Conservation (phyloP, 257 asterid species). For the Lantana camara region DNA sequence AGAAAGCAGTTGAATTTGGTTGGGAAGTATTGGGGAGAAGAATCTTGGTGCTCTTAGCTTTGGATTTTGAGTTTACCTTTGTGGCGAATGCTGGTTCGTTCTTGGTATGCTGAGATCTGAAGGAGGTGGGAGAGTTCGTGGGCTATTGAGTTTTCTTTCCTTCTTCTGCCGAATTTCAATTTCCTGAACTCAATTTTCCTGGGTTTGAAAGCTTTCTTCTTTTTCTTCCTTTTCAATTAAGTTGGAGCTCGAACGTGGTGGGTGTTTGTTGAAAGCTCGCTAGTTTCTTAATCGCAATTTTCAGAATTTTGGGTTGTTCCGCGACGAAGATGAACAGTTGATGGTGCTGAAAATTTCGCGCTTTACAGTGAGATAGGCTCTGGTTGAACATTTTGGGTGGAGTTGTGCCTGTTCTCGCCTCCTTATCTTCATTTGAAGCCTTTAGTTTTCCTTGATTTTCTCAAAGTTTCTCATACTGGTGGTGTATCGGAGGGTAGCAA, state of each 20-base stretch:
- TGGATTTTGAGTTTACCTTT: too few species aligned
- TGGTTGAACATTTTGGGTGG: constrained; percentile 40
- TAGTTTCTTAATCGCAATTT: constrained; percentile 28
- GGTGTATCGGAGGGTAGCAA: constrained; percentile 31
- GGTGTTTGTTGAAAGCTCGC: constrained; percentile 16
- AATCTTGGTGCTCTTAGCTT: constrained; percentile 22
- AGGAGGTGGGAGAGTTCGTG: constrained; percentile 12
- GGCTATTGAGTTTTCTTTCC: neutral
- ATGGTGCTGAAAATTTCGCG: constrained; percentile 43
- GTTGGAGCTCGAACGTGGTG: constrained; percentile 21
- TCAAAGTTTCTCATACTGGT: constrained; percentile 18
- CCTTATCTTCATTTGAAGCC: constrained; percentile 29
- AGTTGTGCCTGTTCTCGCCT: neutral
- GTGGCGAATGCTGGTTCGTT: constrained; percentile 9
- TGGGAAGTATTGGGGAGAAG: neutral
- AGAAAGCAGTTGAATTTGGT: constrained; percentile 15
- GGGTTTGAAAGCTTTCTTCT: neutral
- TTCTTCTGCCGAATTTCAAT: neutral
- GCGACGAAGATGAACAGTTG: constrained; percentile 34
- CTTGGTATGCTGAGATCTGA: constrained; percentile 46
- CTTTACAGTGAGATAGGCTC: constrained; percentile 43
- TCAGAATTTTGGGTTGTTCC: constrained; percentile 24
- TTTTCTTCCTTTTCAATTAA: neutral
- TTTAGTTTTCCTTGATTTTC: constrained; percentile 2
- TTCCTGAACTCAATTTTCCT: neutral